phyloP scores from a whole-genome alignment of 805 yeast species.

The Ogataea methylovora region DNA sequence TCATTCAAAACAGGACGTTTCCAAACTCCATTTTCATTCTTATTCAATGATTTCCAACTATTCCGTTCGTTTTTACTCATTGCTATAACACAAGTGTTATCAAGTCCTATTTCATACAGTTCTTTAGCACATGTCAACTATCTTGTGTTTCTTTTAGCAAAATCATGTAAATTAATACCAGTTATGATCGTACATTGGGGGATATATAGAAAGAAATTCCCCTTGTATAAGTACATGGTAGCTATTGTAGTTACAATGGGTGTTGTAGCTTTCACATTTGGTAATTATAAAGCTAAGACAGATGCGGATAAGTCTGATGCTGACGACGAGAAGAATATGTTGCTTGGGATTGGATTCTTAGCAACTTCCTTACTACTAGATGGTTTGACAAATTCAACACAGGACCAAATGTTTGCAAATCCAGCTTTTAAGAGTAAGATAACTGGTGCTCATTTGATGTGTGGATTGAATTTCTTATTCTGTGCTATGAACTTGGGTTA shows the following conservation, averaged over 20 bases:
- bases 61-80: constrained; percentile 39
- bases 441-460: constrained; percentile 87
- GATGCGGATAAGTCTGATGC: constrained; percentile 24
- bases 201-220: constrained; percentile 64
- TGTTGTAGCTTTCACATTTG: constrained; percentile 68
- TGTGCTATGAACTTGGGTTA: constrained; percentile 42
- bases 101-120: constrained; percentile 77
- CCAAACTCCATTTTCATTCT: constrained; percentile 24
- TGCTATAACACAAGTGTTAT: constrained; percentile 67
- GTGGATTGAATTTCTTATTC: constrained; percentile 46
- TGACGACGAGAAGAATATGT: constrained; percentile 29
- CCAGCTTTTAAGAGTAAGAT: constrained; percentile 29
- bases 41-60: constrained; percentile 25
- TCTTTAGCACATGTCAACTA: constrained; percentile 81
- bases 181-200: constrained; percentile 80
- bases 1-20: constrained; percentile 22
- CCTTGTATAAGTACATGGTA: constrained; percentile 68
- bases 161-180: constrained; percentile 90
- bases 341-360: constrained; percentile 56
- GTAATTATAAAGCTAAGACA: constrained; percentile 5
- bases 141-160: constrained; percentile 76
- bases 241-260: constrained; percentile 78
- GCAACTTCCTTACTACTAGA: constrained; percentile 65
- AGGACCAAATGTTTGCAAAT: constrained; percentile 68
- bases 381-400: constrained; percentile 90